Base-by-base conservation (phyloP, 805 yeast genomes). In the Blastobotrys americana region DNA sequence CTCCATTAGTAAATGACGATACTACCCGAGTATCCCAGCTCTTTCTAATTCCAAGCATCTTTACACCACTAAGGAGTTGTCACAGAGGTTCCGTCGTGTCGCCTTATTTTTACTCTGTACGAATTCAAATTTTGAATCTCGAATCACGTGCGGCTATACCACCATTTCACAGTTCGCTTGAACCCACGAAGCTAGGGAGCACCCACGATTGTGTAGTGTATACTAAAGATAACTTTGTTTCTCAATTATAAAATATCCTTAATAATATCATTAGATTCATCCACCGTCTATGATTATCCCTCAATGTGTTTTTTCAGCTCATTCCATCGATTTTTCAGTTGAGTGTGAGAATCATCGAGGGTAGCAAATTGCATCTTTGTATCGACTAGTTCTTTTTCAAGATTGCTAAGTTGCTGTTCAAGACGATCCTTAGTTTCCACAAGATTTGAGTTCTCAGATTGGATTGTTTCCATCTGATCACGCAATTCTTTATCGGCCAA, bases 361-460 rank as follows among this genome's bases (percentile, higher is more conserved):
- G 49, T 44, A 22, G 61, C 60, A 40, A 49, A 49, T 37, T 54
- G 48, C 42, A 49, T 47, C 45, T 58, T 60, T 5, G 62, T 54
- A 8, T 55, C 56, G 2, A 48, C 71, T 33, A 72, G 53, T 46
- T 71, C 69, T 18, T 57, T 57, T 48, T 77, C 74, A 17, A 77
- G 59, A 13, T 61, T 55, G 10, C 64, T 63, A 1, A 78, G 58
- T 45, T 70, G 73, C 28, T 77, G 81, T 49, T 80, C 85, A 13
- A 80, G 60, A 27, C 68, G 62, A 47, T 76, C 66, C 51, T 81
- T 82, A 47, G 74, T 70, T 44, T 72, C 79, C 80, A 78, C 77
- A n/a, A 82, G 83, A 58, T 78, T 80, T 40, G 71, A 56, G 50
- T 82, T 81, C 46, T 82, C 68, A 42, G 73, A 74, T 75, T 78